phyloP scores from a whole-genome alignment of 306 rosid species.

The Mimosa pudica region DNA sequence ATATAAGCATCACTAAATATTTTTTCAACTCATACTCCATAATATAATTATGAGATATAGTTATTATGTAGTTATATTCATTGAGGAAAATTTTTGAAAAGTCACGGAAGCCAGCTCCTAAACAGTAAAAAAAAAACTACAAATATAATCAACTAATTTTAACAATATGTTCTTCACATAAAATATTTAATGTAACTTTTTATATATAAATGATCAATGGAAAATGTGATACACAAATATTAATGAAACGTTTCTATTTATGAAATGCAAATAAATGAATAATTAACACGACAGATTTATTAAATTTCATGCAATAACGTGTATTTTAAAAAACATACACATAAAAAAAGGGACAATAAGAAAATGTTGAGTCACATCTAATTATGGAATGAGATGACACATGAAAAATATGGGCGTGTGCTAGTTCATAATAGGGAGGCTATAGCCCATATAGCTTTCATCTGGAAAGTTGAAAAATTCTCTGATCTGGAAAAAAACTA shows the following conservation, averaged over 20 bases:
- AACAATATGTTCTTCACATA: neutral
- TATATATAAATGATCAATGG: neutral
- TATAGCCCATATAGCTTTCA: neutral
- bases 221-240: too few species aligned
- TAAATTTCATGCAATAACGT: neutral
- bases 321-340: neutral
- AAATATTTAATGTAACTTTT: too few species aligned
- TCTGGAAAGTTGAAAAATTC: slow-evolving; percentile 32
- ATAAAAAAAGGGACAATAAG: slow-evolving; percentile 34
- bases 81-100: neutral
- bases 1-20: neutral
- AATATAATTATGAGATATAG: neutral
- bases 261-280: too few species aligned
- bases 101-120: neutral
- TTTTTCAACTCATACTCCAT: neutral
- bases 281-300: too few species aligned
- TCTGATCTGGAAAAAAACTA: slow-evolving; percentile 9
- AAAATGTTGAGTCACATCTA: slow-evolving; percentile 55
- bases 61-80: neutral
- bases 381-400: slow-evolving; percentile 32
- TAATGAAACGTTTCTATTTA: too few species aligned
- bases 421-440: slow-evolving; percentile 14
- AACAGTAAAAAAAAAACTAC: neutral
- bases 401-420: slow-evolving; percentile 15
- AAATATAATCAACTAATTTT: neutral